phyloP scores from a whole-genome alignment of 495 filamentous ascomycete genomes.

The Neurospora sp. region DNA sequence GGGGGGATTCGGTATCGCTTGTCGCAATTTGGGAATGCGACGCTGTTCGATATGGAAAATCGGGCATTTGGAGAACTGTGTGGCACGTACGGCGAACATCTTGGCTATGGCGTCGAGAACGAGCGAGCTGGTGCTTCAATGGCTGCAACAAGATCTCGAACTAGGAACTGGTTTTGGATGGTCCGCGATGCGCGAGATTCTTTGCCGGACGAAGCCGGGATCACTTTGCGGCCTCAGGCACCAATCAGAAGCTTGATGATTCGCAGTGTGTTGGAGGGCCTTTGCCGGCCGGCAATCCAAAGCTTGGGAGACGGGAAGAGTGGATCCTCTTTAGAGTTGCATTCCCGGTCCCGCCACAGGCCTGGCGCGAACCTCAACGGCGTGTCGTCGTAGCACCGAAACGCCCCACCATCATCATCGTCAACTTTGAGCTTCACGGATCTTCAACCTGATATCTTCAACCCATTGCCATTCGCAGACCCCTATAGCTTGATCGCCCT shows the following conservation, averaged over 20 bases:
- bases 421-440: neutral
- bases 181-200: slow-evolving; percentile 26
- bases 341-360: neutral
- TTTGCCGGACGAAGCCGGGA: slow-evolving; percentile 25
- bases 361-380: neutral
- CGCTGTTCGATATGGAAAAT: neutral
- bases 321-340: neutral
- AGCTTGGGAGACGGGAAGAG: neutral
- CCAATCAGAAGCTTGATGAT: neutral
- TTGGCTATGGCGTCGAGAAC: slow-evolving; percentile 13
- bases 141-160: slow-evolving; percentile 12
- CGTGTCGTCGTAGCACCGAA: neutral
- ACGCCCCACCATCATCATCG: neutral
- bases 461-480: too few species aligned
- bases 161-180: slow-evolving; percentile 10
- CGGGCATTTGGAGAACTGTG: neutral
- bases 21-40: neutral
- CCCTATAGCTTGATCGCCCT: too few species aligned
- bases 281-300: neutral
- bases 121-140: slow-evolving; percentile 25
- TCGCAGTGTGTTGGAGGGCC: neutral
- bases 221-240: slow-evolving; percentile 15
- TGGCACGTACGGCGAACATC: slow-evolving; percentile 33
- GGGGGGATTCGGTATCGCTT: neutral
- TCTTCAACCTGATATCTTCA: neutral